Evolutionary conservation across 2,329 filamentous ascomycete species (phyloP), one percentile per base, ranked within the genome.

Genomic region (Colletotrichum orchidophilum): DNA sequence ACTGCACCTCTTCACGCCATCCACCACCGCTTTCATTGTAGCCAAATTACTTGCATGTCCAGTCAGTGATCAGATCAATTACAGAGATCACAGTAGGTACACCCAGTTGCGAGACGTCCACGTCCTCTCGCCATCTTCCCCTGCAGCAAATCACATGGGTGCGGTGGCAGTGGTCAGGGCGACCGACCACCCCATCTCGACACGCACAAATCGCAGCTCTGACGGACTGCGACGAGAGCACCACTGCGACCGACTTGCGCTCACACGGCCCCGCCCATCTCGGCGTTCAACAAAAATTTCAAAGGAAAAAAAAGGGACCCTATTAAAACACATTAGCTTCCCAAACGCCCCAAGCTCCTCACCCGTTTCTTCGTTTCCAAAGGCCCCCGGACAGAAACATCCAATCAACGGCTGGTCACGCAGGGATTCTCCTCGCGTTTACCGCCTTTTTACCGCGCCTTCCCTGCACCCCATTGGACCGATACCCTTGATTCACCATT

Each of bases 251-350:
- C 61, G 18, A 63, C 18, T 46, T 46, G 18, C 39, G 39, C 39
- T 46, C 18, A 62, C 39, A 62, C 39, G 35, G 39, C 39, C 18
- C 39, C 39, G 18, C 39, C 8, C 39, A 46, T 55, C 52, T 71
- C 64, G 69, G 69, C 64, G 53, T 68, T 69, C 64, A 71, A 71
- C 64, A 71, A 71, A 63, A 63, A 68, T n/a, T 15, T 35, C 31
- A 21, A 5, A n/a, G n/a, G n/a, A n/a, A n/a, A n/a, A n/a, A n/a
- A n/a, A 58, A 39, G 13, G 27, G 63, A 33, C 61, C 67, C 67
- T 70, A 60, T 62, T 18, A 62, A 39, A 60, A 35, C 31, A 54
- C 55, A 31, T 57, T 49, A n/a, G 52, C 63, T 67, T 54, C 50
- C 31, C 5, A 63, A 27, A 70, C 63, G 68, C 57, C 63, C 63